These are phyloP conservation scores for Papiliotrema fonsecae DNA, from an alignment of 1,284 basidiomycete species.

Conservation along the genomic window DNA sequence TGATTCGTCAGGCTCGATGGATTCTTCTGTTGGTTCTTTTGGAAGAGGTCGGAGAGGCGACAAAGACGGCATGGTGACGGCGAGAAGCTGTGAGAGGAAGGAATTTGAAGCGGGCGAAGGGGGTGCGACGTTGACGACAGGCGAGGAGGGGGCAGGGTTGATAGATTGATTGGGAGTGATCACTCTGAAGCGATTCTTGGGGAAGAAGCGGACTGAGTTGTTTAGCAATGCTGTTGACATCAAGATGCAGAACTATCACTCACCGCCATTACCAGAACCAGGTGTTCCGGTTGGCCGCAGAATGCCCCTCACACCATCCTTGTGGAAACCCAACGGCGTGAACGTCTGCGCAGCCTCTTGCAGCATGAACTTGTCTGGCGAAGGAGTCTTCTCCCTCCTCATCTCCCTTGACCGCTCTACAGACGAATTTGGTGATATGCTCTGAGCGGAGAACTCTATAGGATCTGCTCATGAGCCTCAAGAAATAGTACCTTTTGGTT, in stretches of 20 bases:
- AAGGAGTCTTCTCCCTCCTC: constrained; percentile 11
- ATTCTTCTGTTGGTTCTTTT: not conserved
- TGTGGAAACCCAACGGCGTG: constrained; percentile 9
- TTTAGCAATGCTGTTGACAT: not conserved
- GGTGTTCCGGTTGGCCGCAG: constrained; percentile 31
- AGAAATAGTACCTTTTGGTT: not conserved
- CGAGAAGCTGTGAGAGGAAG: constrained; percentile 33
- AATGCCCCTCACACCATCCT: constrained; percentile 27
- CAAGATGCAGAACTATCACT: not conserved
- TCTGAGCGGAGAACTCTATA: constrained; percentile 2
- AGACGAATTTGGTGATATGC: constrained; percentile 11
- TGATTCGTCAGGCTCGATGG: constrained; percentile 20
- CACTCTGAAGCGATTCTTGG: constrained; percentile 36
- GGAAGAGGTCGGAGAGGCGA: constrained; percentile 16
- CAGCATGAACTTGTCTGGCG: not conserved
- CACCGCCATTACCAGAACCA: constrained; percentile 40
- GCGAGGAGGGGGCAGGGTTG: constrained; percentile 1
- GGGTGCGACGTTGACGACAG: constrained; percentile 10
- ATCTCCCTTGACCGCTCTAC: constrained; percentile 1
- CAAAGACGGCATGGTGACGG: constrained; percentile 27
- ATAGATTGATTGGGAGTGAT: constrained; percentile 35
- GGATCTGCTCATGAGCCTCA: constrained; percentile 23
- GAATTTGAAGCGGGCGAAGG: constrained; percentile 18
- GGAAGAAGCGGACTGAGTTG: constrained; percentile 36
- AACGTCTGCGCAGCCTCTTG: constrained; percentile 8